Conservation (phyloP, 768 basidiomycete genomes). For the Tylopilus subfusipes region DNA sequence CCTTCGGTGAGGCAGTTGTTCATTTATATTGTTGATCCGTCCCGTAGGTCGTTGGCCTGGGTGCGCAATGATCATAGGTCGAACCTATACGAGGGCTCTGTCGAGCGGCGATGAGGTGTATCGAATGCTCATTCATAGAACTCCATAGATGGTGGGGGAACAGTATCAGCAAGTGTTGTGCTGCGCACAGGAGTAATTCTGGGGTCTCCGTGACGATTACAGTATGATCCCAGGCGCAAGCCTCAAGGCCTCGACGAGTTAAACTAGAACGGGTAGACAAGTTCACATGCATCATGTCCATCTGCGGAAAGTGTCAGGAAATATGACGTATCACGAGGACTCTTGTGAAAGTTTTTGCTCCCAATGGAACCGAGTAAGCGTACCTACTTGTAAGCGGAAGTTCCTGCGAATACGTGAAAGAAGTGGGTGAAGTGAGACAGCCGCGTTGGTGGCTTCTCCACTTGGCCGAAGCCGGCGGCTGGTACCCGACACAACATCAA, state of each 20-base stretch:
- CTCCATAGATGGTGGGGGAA: too few relatives aligned
- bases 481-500: not conserved
- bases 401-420: not conserved
- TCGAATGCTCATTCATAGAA: not conserved
- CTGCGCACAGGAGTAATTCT: not conserved
- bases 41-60: too few relatives aligned
- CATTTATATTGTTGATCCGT: not conserved
- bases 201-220: not conserved
- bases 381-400: not conserved
- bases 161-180: not conserved
- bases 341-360: not conserved
- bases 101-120: not conserved
- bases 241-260: not conserved
- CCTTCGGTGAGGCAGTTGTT: not conserved
- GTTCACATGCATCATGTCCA: not conserved
- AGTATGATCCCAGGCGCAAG: not conserved
- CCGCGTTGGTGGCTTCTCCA: not conserved
- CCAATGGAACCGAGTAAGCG: not conserved
- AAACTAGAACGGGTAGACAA: not conserved
- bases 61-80: not conserved
- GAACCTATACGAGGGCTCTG: not conserved
- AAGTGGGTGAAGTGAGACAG: not conserved
- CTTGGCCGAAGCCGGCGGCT: not conserved
- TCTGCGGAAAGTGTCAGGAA: not conserved
- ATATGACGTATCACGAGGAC: too few relatives aligned